Conservation (phyloP, 1,139 yeast genomes). For the Diutina mesorugosa region DNA sequence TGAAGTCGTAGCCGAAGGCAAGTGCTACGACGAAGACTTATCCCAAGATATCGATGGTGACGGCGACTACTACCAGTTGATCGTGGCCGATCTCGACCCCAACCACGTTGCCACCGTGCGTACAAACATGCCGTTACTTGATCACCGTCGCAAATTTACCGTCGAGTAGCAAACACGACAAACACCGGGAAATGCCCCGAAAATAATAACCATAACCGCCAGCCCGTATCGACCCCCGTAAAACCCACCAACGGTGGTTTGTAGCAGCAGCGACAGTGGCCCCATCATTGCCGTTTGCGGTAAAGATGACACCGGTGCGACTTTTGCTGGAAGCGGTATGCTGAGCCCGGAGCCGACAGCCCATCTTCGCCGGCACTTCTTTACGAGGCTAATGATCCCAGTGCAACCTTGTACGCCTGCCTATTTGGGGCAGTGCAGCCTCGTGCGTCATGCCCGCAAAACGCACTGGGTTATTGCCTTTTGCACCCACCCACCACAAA, state of each 20-base stretch:
- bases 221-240: not conserved
- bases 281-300: no score
- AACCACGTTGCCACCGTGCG: slow-evolving; percentile 37
- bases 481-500: not conserved
- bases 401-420: not conserved
- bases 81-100: slow-evolving; percentile 60
- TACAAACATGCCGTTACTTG: slow-evolving; percentile 59
- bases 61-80: slow-evolving; percentile 41
- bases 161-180: not conserved
- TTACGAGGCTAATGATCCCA: not conserved
- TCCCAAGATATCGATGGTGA: slow-evolving; percentile 24
- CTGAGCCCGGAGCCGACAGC: not conserved
- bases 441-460: not conserved
- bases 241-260: not conserved
- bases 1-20: slow-evolving; percentile 47
- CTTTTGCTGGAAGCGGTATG: not conserved
- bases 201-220: not conserved
- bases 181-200: not conserved
- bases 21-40: slow-evolving; percentile 14
- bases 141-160: slow-evolving; percentile 31
- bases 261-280: not conserved
- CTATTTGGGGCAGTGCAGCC: not conserved
- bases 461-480: not conserved
- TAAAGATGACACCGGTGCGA: no score
- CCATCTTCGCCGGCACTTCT: not conserved